phyloP scores from a whole-genome alignment of 176 grass and related monocot genomes.

The Hordeum vulgare region DNA sequence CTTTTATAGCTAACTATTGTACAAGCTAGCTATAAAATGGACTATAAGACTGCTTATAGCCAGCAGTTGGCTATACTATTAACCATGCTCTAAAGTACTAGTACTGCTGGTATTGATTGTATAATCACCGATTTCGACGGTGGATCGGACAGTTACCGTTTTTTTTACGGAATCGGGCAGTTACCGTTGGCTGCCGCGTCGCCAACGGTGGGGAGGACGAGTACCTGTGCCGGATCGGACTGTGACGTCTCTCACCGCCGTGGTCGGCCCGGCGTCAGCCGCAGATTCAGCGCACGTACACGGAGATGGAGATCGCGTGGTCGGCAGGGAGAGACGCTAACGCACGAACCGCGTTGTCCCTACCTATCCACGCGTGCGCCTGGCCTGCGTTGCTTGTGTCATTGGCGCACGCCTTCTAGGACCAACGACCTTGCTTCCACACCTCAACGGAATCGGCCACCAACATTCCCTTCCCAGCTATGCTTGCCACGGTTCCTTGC shows the following conservation, averaged over 20 bases:
- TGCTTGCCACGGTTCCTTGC: background rate
- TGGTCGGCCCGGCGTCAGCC: background rate
- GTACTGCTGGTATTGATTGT: background rate
- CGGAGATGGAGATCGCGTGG: background rate
- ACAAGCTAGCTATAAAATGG: no score
- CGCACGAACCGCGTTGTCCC: background rate
- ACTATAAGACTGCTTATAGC: no score
- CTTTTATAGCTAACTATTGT: no score
- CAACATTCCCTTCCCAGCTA: background rate
- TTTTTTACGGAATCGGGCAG: no score
- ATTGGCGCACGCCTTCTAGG: background rate
- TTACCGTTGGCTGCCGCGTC: slow-evolving; percentile 1
- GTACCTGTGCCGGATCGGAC: background rate
- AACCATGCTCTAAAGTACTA: no score
- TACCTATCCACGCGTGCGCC: background rate
- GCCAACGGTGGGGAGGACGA: background rate
- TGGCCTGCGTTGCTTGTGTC: background rate
- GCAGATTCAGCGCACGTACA: background rate
- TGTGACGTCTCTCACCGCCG: background rate
- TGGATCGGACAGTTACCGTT: background rate
- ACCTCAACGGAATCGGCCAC: background rate
- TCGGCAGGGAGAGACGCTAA: background rate
- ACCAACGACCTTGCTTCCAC: no score
- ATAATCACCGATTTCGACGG: background rate
- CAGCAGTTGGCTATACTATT: no score